Conservation (phyloP, 2,329 filamentous ascomycete genomes). For the Cytospora schulzeri region DNA sequence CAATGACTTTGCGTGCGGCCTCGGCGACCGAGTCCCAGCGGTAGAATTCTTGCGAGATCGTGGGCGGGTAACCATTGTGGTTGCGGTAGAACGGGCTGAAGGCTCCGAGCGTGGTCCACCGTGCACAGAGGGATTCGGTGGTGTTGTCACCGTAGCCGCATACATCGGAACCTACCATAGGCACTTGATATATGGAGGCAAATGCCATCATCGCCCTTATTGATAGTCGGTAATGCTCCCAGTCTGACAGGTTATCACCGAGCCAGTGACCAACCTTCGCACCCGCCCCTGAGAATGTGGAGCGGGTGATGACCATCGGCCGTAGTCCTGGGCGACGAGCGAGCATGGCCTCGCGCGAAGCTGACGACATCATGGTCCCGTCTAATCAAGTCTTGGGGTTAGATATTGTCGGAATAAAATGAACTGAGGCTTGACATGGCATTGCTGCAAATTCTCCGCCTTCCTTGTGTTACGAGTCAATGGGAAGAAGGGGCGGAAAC, state of each 20-base stretch:
- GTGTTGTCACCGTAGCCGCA: constrained; percentile 74
- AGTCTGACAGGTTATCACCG: constrained; percentile 58
- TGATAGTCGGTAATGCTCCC: constrained; percentile 60
- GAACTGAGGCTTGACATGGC: not conserved
- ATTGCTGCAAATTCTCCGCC: not conserved
- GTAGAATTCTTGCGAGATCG: constrained; percentile 71
- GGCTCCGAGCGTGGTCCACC: constrained; percentile 74
- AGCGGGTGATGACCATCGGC: constrained; percentile 74
- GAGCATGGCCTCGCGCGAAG: constrained; percentile 67
- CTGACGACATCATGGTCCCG: constrained; percentile 73
- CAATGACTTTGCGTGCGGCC: constrained; percentile 66
- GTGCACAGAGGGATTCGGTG: constrained; percentile 68
- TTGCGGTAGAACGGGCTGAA: constrained; percentile 78
- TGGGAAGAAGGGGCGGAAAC: not conserved
- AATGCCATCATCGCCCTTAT: constrained; percentile 64
- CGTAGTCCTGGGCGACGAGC: constrained; percentile 63
- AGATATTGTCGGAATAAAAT: not conserved
- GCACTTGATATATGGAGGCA: constrained; percentile 66
- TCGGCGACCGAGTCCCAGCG: constrained; percentile 62
- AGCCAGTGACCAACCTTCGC: constrained; percentile 64
- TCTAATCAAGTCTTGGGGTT: constrained; percentile 49
- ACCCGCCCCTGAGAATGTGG: constrained; percentile 74
- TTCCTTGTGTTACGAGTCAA: not conserved
- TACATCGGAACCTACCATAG: constrained; percentile 72
- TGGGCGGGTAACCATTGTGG: constrained; percentile 56